Percentiles rank a stretch among this genome's conserved stretches.
phyloP scores from a whole-genome alignment of 1,284 basidiomycete genomes.

The Moesziomyces globuligerus region DNA sequence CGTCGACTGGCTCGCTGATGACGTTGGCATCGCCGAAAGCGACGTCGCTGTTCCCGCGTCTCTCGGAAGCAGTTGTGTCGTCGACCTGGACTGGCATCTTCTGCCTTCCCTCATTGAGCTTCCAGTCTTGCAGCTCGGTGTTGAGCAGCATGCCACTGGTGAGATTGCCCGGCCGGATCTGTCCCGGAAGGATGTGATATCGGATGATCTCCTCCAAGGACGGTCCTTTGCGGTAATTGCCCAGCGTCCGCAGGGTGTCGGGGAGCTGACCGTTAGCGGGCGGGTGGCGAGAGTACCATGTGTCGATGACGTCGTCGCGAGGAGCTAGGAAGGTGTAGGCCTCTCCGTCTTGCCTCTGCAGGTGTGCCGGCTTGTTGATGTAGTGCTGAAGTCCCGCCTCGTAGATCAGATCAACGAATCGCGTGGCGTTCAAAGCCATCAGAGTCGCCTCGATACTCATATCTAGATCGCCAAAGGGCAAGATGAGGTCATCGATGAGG shows the following conservation, averaged over 20 bases:
- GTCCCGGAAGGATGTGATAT: slow-evolving; percentile 62
- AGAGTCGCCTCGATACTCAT: slow-evolving; percentile 93
- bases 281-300: slow-evolving; percentile 24
- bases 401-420: slow-evolving; percentile 88
- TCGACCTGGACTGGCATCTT: slow-evolving; percentile 60
- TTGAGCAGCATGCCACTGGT: slow-evolving; percentile 48
- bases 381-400: slow-evolving; percentile 72
- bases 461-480: slow-evolving; percentile 79
- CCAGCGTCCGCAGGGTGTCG: not conserved
- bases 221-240: slow-evolving; percentile 24
- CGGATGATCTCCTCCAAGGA: slow-evolving; percentile 47
- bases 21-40: slow-evolving; percentile 85
- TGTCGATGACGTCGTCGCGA: slow-evolving; percentile 80
- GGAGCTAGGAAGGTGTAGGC: slow-evolving; percentile 76
- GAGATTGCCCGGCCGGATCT: slow-evolving; percentile 38
- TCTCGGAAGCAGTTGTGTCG: slow-evolving; percentile 61
- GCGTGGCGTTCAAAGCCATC: slow-evolving; percentile 85
- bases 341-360: slow-evolving; percentile 36
- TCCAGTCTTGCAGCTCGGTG: slow-evolving; percentile 57
- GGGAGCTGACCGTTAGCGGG: not conserved
- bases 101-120: slow-evolving; percentile 69
- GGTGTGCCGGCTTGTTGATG: slow-evolving; percentile 42
- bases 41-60: slow-evolving; percentile 69
- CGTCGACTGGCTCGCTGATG: slow-evolving; percentile 79
- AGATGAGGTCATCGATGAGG: slow-evolving; percentile 82